A percentile compares a stretch with the other conserved stretches of the same genome.
Evolutionary conservation across 805 yeast genomes (phyloP).

Genomic region (Yarrowia osloensis): DNA sequence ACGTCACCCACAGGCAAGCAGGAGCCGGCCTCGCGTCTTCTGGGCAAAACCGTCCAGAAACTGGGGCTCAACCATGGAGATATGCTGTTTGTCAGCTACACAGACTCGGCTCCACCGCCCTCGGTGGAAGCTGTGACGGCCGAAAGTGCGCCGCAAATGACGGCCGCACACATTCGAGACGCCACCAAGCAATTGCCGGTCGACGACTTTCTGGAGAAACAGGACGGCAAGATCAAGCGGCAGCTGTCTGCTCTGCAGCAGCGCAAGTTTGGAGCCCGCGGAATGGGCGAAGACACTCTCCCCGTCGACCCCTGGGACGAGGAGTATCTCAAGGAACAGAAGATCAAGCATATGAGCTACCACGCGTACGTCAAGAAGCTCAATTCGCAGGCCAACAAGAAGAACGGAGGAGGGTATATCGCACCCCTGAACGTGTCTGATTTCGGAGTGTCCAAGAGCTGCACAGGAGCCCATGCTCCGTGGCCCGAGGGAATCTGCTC

Average conservation of each 20-base stretch:
- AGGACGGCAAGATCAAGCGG: slow-evolving; percentile 73
- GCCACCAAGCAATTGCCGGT: slow-evolving; percentile 58
- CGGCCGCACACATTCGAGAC: slow-evolving; percentile 35
- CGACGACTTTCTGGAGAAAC: slow-evolving; percentile 65
- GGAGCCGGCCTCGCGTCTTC: slow-evolving; percentile 45
- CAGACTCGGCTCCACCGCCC: slow-evolving; percentile 31
- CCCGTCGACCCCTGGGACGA: slow-evolving; percentile 95
- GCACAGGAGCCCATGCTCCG: slow-evolving; percentile 82
- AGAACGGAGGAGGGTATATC: slow-evolving; percentile 54
- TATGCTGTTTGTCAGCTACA: slow-evolving; percentile 52
- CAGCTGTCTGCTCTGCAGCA: slow-evolving; percentile 56
- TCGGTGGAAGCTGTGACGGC: slow-evolving; percentile 34
- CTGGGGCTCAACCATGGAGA: slow-evolving; percentile 57
- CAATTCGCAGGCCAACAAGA: slow-evolving; percentile 65
- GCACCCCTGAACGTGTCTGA: slow-evolving; percentile 76
- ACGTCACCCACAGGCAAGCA: slow-evolving; percentile 51
- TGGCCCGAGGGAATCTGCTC: slow-evolving; percentile 96
- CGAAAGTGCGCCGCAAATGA: slow-evolving; percentile 19
- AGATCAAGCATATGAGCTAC: slow-evolving; percentile 84
- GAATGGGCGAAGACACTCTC: slow-evolving; percentile 97
- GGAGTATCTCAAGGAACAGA: slow-evolving; percentile 68
- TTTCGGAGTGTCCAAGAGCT: slow-evolving; percentile 59
- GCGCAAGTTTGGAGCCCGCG: slow-evolving; percentile 60
- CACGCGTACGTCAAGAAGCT: slow-evolving; percentile 78
- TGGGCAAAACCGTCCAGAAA: slow-evolving; percentile 42